Evolutionary conservation across 2,329 filamentous ascomycete genomes (phyloP), one percentile per base, ranked within the genome.

Genomic region (Diaporthe nobilis): DNA sequence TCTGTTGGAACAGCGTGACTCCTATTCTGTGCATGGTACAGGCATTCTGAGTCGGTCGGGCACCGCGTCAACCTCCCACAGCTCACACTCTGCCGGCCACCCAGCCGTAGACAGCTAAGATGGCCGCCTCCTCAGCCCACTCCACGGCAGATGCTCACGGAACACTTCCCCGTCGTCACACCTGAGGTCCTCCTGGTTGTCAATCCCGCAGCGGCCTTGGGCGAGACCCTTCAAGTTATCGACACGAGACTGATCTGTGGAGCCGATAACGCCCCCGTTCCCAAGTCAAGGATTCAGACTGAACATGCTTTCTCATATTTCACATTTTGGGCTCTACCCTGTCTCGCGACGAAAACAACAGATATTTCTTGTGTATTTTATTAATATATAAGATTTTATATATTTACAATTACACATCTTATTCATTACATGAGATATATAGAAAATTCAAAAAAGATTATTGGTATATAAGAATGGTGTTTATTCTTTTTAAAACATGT

Each of bases 1-100:
- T 25, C 5, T 51, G 12, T 25, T 6, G 47, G 31, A 39, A 53
- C 47, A 53, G 49, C 13, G 65, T 55, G 65, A 39, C 63, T 68
- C 47, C 47, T 53, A 3, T 53, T 39, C 7, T 28, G 49, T 68
- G 65, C 47, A 53, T 68, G 17, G 37, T 39, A 39, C 37, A 68
- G 63, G 65, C 65, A 68, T 68, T 53, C 65, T 68, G 47, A 68
- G 65, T 68, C 65, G 65, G 22, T n/a, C 17, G 13, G 7, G 47
- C 31, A 68, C 44, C 63, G 51, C 31, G 3, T 53, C 47, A 42
- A 68, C 22, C 22, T 53, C 47, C 47, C 20, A 37, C 63, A 68
- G 44, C 63, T 67, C 31, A 53, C 31, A 25, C 47, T 53, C 47
- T n/a, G 13, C 22, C 47, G 31, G 31, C 63, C 47, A 68, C 47